Base-by-base conservation (phyloP, 2,329 filamentous ascomycete genomes). In the Monosporascus sp. region DNA sequence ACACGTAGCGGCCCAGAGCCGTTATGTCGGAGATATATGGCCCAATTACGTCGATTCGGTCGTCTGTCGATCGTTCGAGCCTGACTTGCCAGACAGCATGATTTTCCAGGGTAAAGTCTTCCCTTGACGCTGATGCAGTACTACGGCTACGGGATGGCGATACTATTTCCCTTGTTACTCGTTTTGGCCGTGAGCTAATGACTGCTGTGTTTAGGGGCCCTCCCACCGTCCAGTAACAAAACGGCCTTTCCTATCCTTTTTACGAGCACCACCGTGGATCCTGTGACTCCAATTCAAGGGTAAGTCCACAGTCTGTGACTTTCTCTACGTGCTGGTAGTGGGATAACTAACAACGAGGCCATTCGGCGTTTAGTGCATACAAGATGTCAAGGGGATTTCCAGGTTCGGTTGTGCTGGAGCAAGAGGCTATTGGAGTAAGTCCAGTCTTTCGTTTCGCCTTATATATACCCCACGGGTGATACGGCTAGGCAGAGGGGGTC, bases 241-340 rank as follows among this genome's bases (percentile, higher is more conserved):
- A 71, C 67, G 11, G 60, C 68, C 7, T 72, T 71, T 52, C 72
- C 72, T 14, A 63, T 74, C 35, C 60, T 74, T 7, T 72, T 74
- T 54, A 44, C 71, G 31, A 70, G 70, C 48, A 74, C 72, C 31
- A 72, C 68, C 4, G 58, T 66, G 37, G 72, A 74, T 52, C 68
- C 69, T 14, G 57, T 74, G n/a, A 69, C 71, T 7, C 70, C 71
- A 11, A 55, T 72, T 56, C 65, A 14, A 51, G 69, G 60, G 67
- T 69, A 66, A 0, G 64, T 66, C 55, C 50, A 5, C 2, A 9
- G 20, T 37, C 50, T 54, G 22, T 15, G 43, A 1, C 44, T 24
- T 55, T 20, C 2, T 4, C 22, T 8, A 51, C 53, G 28, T 44
- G 11, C 31, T 5, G 31, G 28, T 38, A 50, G 50, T 8, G 45